These are phyloP conservation scores for Blastomyces gilchristii DNA, from an alignment of 2,329 filamentous ascomycete species.

Conservation along the genomic window DNA sequence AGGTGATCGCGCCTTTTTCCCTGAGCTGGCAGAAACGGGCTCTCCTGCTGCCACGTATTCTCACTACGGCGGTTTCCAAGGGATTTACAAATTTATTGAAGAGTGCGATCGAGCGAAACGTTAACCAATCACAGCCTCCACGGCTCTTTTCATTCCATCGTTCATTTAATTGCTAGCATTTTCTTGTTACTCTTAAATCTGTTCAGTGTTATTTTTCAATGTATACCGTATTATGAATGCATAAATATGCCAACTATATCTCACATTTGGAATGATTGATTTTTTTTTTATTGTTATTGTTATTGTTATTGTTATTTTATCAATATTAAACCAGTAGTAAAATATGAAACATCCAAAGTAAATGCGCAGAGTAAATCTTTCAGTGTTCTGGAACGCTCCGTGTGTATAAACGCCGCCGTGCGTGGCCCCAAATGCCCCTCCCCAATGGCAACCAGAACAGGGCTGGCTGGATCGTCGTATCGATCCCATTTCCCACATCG, in stretches of 20 bases:
- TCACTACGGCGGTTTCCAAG: slow-evolving; percentile 54
- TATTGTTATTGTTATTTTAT: not conserved
- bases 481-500: not conserved
- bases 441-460: not conserved
- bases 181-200: slow-evolving; percentile 3
- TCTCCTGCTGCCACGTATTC: slow-evolving; percentile 28
- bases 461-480: not conserved
- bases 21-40: slow-evolving; percentile 31
- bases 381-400: not conserved
- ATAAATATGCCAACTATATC: slow-evolving; percentile 1
- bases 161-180: slow-evolving; percentile 4
- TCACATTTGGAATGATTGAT: not conserved
- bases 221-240: not conserved
- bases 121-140: slow-evolving; percentile 21
- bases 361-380: not conserved
- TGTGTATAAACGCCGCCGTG: not conserved
- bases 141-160: slow-evolving; percentile 10
- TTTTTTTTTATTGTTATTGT: not conserved
- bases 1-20: slow-evolving; percentile 31
- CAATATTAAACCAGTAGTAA: not conserved
- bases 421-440: slow-evolving; percentile 3
- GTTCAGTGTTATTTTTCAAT: not conserved
- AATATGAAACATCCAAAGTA: not conserved
- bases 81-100: slow-evolving; percentile 56
- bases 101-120: slow-evolving; percentile 46